Base-by-base conservation (phyloP, 257 asterid species). In the Echites panduratus region DNA sequence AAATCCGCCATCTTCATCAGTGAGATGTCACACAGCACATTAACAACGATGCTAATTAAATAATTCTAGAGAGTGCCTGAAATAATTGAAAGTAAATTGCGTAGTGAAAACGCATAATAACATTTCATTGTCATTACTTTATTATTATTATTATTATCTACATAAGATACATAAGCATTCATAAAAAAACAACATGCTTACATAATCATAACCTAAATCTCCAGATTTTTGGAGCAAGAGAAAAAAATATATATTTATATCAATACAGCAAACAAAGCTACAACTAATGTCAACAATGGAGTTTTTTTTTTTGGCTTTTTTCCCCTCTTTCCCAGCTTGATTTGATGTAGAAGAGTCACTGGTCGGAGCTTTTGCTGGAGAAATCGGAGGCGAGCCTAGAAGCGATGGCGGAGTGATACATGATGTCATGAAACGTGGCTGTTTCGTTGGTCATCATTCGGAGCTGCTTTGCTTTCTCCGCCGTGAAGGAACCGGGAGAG, bases 331-430 rank as follows among this genome's bases (percentile, higher is more conserved):
- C 11, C 68, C 27, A 3, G 44, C 44, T 17, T 8, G 69, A 64
- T 64, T 10, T 32, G 49, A n/a, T 20, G 29, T 5, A 40, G 69
- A 35, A 63, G 69, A 19, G 49, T 74, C 66, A 74, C 24, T 4
- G 57, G 14, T 43, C 79, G 75, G 66, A 63, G 20, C 38, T 48
- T 20, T 24, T 10, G 12, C 5, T 19, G 20, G 84, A 80, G 32
- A 85, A 26, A 71, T 87, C 94, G 72, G 92, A 85, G 75, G 94
- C 96, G 54, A 89, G 94, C 50, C 92, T 85, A 52, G 94, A 81
- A 9, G 96, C 97, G 81, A 91, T 86, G 64, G 97, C 90, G 26
- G 97, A 91, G 84, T 89, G 97, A 81, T 91, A 89, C 96, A 87
- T 87, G 29, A 82, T 67, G 76, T 90, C 97, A 75, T 89, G 96